Base-by-base conservation (phyloP, 805 yeast species). In the Allodekkera sacchari region DNA sequence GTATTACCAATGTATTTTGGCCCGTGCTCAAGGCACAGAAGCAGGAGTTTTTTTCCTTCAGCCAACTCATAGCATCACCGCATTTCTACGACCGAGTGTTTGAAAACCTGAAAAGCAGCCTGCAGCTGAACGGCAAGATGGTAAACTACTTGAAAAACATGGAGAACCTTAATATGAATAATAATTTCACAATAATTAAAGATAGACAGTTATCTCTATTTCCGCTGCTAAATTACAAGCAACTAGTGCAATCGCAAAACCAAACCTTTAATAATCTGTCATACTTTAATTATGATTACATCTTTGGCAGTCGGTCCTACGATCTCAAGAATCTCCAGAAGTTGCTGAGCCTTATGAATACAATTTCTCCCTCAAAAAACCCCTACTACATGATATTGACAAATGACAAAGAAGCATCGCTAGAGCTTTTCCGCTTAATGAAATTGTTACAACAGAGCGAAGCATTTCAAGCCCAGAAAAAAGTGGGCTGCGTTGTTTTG, bases 371-470 rank as follows among this genome's bases (percentile, higher is more conserved):
- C 7, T 32, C 26, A 21, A 23, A 18, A 17, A 39, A 30, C 18
- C 38, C 42, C 14, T 38, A 32, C 18, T 42, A 44, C 15, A 29
- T 52, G 16, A 31, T 51, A 4, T 9, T 52, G 12, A 49, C 55
- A 1, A 40, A 28, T 19, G 52, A 49, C 21, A 34, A 39, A 25
- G 40, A 40, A 7, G 39, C 47, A 1, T 50, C 55, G 0, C 28
- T 48, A 18, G 54, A 49, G 18, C 49, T 48, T 31, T 44, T 40
- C 15, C 24, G 52, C 19, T 16, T 50, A n/a, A 22, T 49, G 15
- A 50, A 45, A 24, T 19, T 42, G 5, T 13, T 44, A 6, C 37
- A 38, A 11, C 32, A 39, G 10, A 30, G 35, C 3, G 25, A 21
- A 13, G 20, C 30, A 2, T 26, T 30, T 15, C 8, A 13, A 5